These are phyloP conservation scores for Eucalyptus albens DNA, from an alignment of 345 rosid genomes.

Conservation along the genomic window DNA sequence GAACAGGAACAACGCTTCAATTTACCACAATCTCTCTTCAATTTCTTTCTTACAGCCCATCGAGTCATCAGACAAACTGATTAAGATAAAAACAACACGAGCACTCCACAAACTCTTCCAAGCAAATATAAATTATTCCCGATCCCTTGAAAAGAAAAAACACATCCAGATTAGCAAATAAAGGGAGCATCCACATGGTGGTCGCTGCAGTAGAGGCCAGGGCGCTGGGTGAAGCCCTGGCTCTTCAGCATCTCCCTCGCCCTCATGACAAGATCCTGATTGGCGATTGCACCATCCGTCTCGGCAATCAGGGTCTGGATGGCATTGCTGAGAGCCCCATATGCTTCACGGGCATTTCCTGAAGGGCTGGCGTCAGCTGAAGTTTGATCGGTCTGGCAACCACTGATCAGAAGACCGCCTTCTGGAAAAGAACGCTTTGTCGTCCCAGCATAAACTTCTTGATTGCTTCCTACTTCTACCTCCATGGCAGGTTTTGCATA, in stretches of 20 bases:
- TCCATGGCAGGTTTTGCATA: constrained; percentile 67
- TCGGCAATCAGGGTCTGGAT: constrained; percentile 66
- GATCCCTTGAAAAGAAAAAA: background rate
- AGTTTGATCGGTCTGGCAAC: constrained; percentile 89
- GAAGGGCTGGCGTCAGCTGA: constrained; percentile 94
- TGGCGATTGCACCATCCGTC: constrained; percentile 42
- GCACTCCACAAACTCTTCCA: background rate
- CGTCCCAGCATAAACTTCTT: constrained; percentile 83
- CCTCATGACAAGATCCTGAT: constrained; percentile 44
- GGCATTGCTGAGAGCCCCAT: constrained; percentile 94
- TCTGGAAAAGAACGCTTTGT: constrained; percentile 51
- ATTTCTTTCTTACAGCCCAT: background rate
- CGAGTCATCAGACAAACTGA: background rate
- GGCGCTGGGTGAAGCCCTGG: constrained; percentile 88
- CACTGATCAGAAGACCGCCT: constrained; percentile 77
- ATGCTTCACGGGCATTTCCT: constrained; percentile 51
- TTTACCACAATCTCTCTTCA: background rate
- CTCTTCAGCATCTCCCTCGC: constrained; percentile 56
- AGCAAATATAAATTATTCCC: background rate
- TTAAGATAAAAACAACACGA: background rate
- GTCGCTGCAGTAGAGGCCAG: constrained; percentile 90
- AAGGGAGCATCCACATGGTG: constrained; percentile 46
- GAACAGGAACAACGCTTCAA: background rate
- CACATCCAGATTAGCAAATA: constrained; percentile 15
- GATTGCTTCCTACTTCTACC: constrained; percentile 47